Evolutionary conservation across 2,329 filamentous ascomycete species (phyloP).

Genomic region (Cylindrodendrum hubeiense): DNA sequence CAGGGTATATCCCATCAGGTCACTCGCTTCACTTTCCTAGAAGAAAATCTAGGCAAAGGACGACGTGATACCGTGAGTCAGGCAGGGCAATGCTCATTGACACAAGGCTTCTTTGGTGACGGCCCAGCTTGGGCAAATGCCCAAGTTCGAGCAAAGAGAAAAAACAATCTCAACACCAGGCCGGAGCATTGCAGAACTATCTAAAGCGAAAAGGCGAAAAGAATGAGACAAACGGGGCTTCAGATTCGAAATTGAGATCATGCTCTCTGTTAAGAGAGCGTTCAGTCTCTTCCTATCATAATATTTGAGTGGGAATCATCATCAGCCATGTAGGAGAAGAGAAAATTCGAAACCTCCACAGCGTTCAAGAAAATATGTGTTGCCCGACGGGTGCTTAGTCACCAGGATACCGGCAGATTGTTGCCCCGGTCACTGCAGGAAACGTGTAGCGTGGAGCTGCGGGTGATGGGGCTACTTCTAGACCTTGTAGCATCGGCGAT

Average conservation of each 20-base stretch:
- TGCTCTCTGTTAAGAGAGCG: constrained; percentile 63
- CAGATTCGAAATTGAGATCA: constrained; percentile 75
- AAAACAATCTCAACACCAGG: not conserved
- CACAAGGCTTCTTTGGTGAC: not conserved
- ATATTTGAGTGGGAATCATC: constrained; percentile 70
- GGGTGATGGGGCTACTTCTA: constrained; percentile 20
- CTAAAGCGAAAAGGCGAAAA: constrained; percentile 17
- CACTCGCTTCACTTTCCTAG: not conserved
- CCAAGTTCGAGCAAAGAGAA: not conserved
- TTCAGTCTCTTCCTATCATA: constrained; percentile 80
- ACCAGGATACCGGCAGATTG: constrained; percentile 36
- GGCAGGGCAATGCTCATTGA: not conserved
- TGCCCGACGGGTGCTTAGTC: constrained; percentile 42
- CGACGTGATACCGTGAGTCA: not conserved
- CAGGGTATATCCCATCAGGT: constrained; percentile 1
- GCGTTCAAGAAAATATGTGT: constrained; percentile 37
- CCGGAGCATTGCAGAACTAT: not conserved
- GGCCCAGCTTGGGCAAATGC: not conserved
- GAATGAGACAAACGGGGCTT: constrained; percentile 56
- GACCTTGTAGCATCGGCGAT: constrained; percentile 20
- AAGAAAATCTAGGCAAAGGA: not conserved
- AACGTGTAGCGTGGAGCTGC: constrained; percentile 18
- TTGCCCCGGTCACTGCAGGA: constrained; percentile 35
- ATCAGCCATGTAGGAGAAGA: constrained; percentile 61
- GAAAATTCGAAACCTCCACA: constrained; percentile 36